Base-by-base conservation (phyloP, 2,329 filamentous ascomycete genomes). In the Pseudogymnoascus sp. region DNA sequence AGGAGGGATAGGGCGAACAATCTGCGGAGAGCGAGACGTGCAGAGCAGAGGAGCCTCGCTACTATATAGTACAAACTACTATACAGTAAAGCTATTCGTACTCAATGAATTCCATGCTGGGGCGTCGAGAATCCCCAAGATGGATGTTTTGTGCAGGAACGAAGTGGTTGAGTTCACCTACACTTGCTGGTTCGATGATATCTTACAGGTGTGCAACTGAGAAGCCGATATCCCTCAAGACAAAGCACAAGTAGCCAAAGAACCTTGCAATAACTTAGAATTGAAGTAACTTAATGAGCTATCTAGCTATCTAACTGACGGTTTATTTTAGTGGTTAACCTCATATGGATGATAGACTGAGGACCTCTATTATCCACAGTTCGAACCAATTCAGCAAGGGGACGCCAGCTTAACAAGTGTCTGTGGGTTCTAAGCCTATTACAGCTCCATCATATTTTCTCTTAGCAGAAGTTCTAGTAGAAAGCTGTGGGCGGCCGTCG, bases 401-500 rank as follows among this genome's bases (percentile, higher is more conserved):
- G 11, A 37, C 33, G 33, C 33, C 10, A 37, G 33, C 10, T 21
- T 63, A 70, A 68, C 7, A 72, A 72, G 61, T n/a, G n/a, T n/a
- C n/a, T n/a, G n/a, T n/a, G n/a, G n/a, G n/a, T n/a, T n/a, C n/a
- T n/a, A n/a, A 38, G 35, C 35, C 17, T 7, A 9, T 38, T 38
- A 7, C 5, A 44, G 9, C 40, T 44, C 40, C 40, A 44, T 44
- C 40, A 44, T 44, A 44, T 44, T 44, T 44, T 44, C 40, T 44
- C 40, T 44, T 44, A 23, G 19, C 40, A 44, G 40, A 44, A 44
- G 40, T 44, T 44, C 40, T 19, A 44, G 40, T 21, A 19, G 9
- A 44, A 44, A 23, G 40, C 40, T 44, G 19, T 19, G 40, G 23
- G 40, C 40, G 6, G 40, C 4, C 17, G 40, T 44, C 40, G 40